phyloP scores from a whole-genome alignment of 202 grass and related monocot species.

The Dendrocalamus latiflorus region DNA sequence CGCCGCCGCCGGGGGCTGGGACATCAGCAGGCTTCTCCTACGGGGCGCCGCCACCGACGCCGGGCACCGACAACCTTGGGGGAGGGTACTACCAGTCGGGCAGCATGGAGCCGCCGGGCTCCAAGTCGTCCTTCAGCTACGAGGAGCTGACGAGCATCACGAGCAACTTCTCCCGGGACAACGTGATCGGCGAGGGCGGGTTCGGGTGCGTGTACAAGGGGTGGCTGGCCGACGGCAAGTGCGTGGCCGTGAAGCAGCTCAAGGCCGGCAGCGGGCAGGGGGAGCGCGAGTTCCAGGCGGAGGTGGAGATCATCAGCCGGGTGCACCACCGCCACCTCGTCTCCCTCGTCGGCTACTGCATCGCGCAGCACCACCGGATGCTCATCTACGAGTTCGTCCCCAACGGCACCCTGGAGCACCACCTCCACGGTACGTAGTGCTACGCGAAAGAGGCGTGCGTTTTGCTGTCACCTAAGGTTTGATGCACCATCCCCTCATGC shows the following conservation, averaged over 20 bases:
- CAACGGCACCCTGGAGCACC: conserved; percentile 60
- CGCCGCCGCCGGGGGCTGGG: neutral
- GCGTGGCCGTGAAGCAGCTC: conserved; percentile 82
- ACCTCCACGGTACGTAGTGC: conserved; percentile 90
- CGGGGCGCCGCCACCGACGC: neutral
- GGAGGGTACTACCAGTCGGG: conserved; percentile 30
- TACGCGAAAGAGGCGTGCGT: too few relatives aligned
- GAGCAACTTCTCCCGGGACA: conserved; percentile 56
- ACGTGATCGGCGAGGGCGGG: conserved; percentile 81
- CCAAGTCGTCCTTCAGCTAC: conserved; percentile 70
- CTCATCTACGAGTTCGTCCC: conserved; percentile 82
- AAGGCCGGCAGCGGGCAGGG: conserved; percentile 67
- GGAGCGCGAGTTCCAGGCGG: conserved; percentile 67
- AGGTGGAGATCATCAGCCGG: conserved; percentile 70
- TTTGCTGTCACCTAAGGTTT: too few relatives aligned
- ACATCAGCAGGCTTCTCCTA: conserved; percentile 1
- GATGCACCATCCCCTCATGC: neutral
- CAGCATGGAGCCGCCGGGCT: conserved; percentile 14
- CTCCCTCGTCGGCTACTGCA: conserved; percentile 66
- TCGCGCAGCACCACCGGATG: conserved; percentile 55
- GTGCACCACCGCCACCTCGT: conserved; percentile 60
- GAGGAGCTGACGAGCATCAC: conserved; percentile 82
- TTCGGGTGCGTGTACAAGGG: conserved; percentile 85
- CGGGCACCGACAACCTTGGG: neutral
- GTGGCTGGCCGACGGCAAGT: conserved; percentile 51